A percentile compares a stretch with the other conserved stretches of the same genome.
Evolutionary conservation across 2,329 filamentous ascomycete species (phyloP).

Genomic region (Aquanectria penicillioides): DNA sequence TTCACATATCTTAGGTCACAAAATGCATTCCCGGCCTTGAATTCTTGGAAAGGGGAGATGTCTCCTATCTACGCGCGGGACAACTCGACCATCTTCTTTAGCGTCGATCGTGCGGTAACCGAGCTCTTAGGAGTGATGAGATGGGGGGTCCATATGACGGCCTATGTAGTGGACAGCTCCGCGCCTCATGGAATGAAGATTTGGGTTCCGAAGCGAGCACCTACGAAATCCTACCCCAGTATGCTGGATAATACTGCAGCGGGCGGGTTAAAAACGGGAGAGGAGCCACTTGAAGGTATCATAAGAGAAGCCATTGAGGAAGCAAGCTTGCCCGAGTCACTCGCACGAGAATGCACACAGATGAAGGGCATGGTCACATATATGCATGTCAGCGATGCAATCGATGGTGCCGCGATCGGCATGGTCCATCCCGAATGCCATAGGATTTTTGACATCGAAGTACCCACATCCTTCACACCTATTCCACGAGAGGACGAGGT

Average conservation of each 20-base stretch:
- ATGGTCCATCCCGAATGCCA: slow-evolving; percentile 12
- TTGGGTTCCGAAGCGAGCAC: slow-evolving; percentile 9
- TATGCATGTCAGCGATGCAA: slow-evolving; percentile 5
- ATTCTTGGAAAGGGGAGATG: neutral
- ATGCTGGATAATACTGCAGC: slow-evolving; percentile 14
- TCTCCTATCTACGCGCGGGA: neutral
- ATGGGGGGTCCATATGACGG: slow-evolving; percentile 13
- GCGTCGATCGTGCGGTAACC: neutral
- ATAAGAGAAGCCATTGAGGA: slow-evolving; percentile 12
- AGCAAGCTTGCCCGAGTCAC: slow-evolving; percentile 1
- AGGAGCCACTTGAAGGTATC: slow-evolving; percentile 9
- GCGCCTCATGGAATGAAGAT: slow-evolving; percentile 6
- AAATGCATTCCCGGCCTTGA: neutral
- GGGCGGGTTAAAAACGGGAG: neutral
- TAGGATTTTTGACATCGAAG: slow-evolving; percentile 13
- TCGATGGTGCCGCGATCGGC: neutral
- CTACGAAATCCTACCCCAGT: slow-evolving; percentile 6
- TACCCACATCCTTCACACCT: neutral
- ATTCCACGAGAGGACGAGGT: slow-evolving; percentile 14
- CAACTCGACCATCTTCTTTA: neutral
- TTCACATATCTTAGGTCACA: neutral
- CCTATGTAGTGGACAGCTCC: neutral
- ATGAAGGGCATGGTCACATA: slow-evolving; percentile 4
- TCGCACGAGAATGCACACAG: neutral
- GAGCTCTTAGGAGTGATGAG: slow-evolving; percentile 11